These are phyloP conservation scores for Phyllosticta citrichinensis DNA, from an alignment of 2,329 filamentous ascomycete species.

Conservation along the genomic window DNA sequence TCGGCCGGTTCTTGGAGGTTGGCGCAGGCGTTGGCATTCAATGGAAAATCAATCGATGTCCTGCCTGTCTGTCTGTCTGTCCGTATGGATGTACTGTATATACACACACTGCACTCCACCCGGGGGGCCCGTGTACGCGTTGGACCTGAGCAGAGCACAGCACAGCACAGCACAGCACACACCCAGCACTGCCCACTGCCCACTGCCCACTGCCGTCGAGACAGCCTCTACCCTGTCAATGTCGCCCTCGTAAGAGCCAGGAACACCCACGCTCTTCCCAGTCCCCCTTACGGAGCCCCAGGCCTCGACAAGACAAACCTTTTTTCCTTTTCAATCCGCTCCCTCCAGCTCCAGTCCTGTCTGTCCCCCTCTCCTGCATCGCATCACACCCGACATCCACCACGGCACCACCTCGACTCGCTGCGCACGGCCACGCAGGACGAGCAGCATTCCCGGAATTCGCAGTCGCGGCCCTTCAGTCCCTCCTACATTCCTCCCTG, in stretches of 20 bases:
- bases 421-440: background rate
- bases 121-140: too few species aligned
- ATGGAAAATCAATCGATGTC: too few species aligned
- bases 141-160: too few species aligned
- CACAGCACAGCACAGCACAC: too few species aligned
- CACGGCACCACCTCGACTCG: background rate
- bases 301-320: background rate
- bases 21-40: too few species aligned
- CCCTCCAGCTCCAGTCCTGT: too few species aligned
- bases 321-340: background rate
- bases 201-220: too few species aligned
- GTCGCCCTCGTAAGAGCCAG: background rate
- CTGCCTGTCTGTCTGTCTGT: too few species aligned
- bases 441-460: background rate
- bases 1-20: background rate
- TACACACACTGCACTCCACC: too few species aligned
- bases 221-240: background rate
- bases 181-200: background rate
- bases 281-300: background rate
- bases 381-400: too few species aligned
- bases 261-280: background rate
- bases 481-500: background rate
- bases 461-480: background rate
- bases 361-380: background rate
- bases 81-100: too few species aligned